Conservation (phyloP, 2,329 filamentous ascomycete genomes). For the Diaporthe citrichinensis region DNA sequence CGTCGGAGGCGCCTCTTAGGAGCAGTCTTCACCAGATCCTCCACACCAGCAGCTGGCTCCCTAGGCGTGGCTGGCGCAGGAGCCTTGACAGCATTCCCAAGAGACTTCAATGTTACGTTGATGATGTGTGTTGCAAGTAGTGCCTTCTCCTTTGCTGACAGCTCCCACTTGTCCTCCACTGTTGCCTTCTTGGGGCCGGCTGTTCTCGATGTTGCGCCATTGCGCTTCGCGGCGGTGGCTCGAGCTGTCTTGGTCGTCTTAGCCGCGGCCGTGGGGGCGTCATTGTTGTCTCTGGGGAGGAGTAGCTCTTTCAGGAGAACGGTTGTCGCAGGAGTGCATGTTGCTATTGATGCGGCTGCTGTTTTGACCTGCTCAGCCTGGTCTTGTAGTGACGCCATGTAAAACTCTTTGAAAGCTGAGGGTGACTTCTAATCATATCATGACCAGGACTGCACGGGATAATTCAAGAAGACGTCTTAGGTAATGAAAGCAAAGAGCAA, state of each 20-base stretch:
- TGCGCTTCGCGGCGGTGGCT: constrained; percentile 46
- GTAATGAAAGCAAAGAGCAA: constrained; percentile 36
- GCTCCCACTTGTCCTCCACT: constrained; percentile 55
- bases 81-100: constrained; percentile 76
- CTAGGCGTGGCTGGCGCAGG: constrained; percentile 49
- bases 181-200: constrained; percentile 47
- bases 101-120: constrained; percentile 77
- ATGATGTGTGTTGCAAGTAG: constrained; percentile 80
- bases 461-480: constrained; percentile 46
- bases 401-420: constrained; percentile 43
- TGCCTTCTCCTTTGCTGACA: constrained; percentile 73
- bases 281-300: constrained; percentile 50
- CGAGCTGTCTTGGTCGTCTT: constrained; percentile 46
- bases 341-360: constrained; percentile 60
- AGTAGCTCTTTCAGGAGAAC: constrained; percentile 62
- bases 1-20: constrained; percentile 63
- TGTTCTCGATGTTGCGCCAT: constrained; percentile 47
- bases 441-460: constrained; percentile 46
- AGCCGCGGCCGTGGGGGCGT: constrained; percentile 34
- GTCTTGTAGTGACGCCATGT: constrained; percentile 56
- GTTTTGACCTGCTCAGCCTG: constrained; percentile 62
- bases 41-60: constrained; percentile 53
- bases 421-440: constrained; percentile 53
- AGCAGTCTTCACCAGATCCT: constrained; percentile 55
- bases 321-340: constrained; percentile 62